These are phyloP conservation scores for Saccharomycopsis guyanensis DNA, from an alignment of 805 yeast species.

Conservation along the genomic window DNA sequence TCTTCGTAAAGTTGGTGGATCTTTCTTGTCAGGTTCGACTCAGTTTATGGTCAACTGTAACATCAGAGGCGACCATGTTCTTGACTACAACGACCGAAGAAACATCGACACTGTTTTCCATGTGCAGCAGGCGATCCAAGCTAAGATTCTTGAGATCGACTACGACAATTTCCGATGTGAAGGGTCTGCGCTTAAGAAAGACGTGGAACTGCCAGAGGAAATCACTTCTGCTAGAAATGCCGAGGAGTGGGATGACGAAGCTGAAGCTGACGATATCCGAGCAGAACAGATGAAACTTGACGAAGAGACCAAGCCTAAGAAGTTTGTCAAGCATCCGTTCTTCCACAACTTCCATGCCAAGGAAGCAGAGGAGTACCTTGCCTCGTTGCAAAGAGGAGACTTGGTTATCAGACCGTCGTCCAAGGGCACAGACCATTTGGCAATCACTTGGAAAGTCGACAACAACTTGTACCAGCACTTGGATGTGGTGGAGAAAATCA, in stretches of 20 bases:
- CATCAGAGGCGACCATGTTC: conserved; percentile 39
- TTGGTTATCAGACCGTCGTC: conserved; percentile 93
- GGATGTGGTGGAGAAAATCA: conserved; percentile 69
- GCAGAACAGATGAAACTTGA: conserved; percentile 54
- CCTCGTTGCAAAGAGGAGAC: conserved; percentile 84
- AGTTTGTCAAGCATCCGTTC: conserved; percentile 86
- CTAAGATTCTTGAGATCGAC: conserved; percentile 62
- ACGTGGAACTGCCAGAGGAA: conserved; percentile 43
- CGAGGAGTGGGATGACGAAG: conserved; percentile 71
- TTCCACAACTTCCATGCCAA: conserved; percentile 73
- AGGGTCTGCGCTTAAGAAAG: conserved; percentile 62
- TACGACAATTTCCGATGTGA: conserved; percentile 70
- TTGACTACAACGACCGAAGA: conserved; percentile 38
- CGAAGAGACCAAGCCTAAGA: conserved; percentile 58
- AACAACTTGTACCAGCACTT: conserved; percentile 87
- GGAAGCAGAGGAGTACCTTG: conserved; percentile 91
- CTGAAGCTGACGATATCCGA: conserved; percentile 59
- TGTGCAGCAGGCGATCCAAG: conserved; percentile 80
- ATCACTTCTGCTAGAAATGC: conserved; percentile 39
- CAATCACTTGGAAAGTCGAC: conserved; percentile 94
- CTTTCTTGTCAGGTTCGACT: conserved; percentile 35
- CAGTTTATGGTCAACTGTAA: conserved; percentile 62
- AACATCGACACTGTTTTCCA: conserved; percentile 38
- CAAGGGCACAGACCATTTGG: conserved; percentile 77
- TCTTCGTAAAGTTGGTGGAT: conserved; percentile 50